Percentiles rank a stretch among this genome's conserved stretches.
phyloP scores from a whole-genome alignment of 805 yeast genomes.

The Lipomyces oligophaga region DNA sequence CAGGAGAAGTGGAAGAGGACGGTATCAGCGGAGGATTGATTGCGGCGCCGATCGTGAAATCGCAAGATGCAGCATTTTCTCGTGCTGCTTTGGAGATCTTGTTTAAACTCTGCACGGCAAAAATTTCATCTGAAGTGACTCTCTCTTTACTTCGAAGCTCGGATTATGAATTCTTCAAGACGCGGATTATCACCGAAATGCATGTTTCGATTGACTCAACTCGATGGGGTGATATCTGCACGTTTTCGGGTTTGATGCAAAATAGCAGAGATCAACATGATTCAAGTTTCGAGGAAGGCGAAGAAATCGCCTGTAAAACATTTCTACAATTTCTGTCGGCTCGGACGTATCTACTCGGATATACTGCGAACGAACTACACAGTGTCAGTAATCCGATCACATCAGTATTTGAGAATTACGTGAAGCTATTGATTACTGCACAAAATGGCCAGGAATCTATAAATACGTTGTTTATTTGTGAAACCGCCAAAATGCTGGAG shows the following conservation, averaged over 20 bases:
- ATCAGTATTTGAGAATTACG: slow-evolving; percentile 15
- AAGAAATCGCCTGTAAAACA: slow-evolving; percentile 8
- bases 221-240: slow-evolving; percentile 9
- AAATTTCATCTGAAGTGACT: slow-evolving; percentile 50
- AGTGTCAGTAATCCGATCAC: slow-evolving; percentile 38
- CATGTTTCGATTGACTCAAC: slow-evolving; percentile 7
- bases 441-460: slow-evolving; percentile 42
- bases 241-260: slow-evolving; percentile 7
- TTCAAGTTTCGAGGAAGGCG: slow-evolving; percentile 7
- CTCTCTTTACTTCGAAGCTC: slow-evolving; percentile 48
- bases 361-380: slow-evolving; percentile 58
- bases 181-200: slow-evolving; percentile 11
- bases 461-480: slow-evolving; percentile 15
- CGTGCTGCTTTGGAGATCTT: slow-evolving; percentile 59
- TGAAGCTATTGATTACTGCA: slow-evolving; percentile 5
- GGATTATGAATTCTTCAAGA: slow-evolving; percentile 17
- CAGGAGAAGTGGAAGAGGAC: too few species aligned
- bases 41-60: not conserved
- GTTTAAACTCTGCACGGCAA: slow-evolving; percentile 56
- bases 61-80: slow-evolving; percentile 42
- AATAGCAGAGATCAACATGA: not conserved
- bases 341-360: slow-evolving; percentile 22
- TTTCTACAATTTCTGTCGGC: slow-evolving; percentile 21
- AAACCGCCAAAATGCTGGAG: slow-evolving; percentile 60
- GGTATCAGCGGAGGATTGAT: not conserved